These are phyloP conservation scores for Sphagnurus paluster DNA, from an alignment of 1,284 basidiomycete genomes.

Conservation along the genomic window DNA sequence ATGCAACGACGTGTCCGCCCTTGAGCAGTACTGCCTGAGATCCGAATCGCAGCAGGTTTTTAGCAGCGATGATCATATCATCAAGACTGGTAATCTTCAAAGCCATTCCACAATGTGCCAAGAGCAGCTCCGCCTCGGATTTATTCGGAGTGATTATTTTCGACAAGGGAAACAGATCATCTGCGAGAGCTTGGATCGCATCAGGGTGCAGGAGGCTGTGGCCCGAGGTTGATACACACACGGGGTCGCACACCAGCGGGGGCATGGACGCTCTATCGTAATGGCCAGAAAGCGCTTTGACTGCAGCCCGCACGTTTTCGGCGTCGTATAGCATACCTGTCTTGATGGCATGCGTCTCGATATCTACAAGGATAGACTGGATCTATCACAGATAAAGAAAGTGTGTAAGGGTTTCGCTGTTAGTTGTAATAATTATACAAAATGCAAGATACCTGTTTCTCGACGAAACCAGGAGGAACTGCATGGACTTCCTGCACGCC, in stretches of 20 bases:
- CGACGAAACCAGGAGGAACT: conserved; percentile 67
- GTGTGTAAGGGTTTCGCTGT: no score
- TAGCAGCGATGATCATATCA: conserved; percentile 68
- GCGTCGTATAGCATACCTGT: conserved; percentile 85
- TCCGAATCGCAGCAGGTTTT: conserved; percentile 51
- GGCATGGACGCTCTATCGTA: conserved; percentile 37
- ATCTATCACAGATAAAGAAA: conserved; percentile 49
- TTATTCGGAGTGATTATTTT: conserved; percentile 88
- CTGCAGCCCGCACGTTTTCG: conserved; percentile 44
- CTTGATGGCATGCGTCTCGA: conserved; percentile 79
- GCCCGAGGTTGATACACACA: conserved; percentile 92
- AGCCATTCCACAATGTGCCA: conserved; percentile 37
- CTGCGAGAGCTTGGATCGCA: conserved; percentile 63
- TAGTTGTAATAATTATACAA: no score
- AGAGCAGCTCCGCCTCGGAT: conserved; percentile 75
- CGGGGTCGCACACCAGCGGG: conserved; percentile 82
- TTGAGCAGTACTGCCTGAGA: conserved; percentile 76
- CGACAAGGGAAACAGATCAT: conserved; percentile 72
- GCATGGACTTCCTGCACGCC: conserved; percentile 79
- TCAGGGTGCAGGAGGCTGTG: conserved; percentile 74
- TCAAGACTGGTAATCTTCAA: conserved; percentile 47
- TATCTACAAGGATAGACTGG: conserved; percentile 72
- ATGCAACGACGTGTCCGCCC: conserved; percentile 76
- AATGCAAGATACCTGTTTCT: conserved; percentile 56
- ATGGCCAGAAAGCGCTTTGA: conserved; percentile 41